Evolutionary conservation across 2,329 filamentous ascomycete genomes (phyloP), one percentile per base, ranked within the genome.

Genomic region (Fusarium sp.): DNA sequence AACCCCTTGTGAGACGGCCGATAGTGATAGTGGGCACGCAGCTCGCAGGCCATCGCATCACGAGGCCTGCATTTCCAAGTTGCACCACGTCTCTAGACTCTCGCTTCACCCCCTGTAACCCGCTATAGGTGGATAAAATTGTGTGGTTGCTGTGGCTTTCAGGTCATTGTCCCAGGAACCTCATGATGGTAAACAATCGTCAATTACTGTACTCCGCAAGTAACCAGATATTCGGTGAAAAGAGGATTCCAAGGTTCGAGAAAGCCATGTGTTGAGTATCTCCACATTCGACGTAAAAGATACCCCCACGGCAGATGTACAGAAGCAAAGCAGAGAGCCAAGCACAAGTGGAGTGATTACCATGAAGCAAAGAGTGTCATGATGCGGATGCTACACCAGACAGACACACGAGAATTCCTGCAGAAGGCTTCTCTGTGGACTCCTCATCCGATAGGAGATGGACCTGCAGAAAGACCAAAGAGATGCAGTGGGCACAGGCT

Each of bases 401-500:
- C 61, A 63, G 47, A 70, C 68, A 71, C 64, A 56, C 56, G 64
- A 66, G 45, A 52, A 69, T 65, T 44, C 29, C 54, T 66, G 47
- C 60, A 55, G 27, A 58, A 32, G 60, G 38, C 38, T 46, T 59
- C 64, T 45, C 47, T 45, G 16, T 60, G 53, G 58, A 66, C 66
- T 68, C 71, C 66, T 67, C 68, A 64, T 62, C 71, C 73, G 71
- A 75, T 64, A 65, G 71, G 63, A 61, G 63, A 69, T 52, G 68
- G 68, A 74, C 73, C 71, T 75, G 73, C 73, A 75, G 73, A 52
- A 52, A 52, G 50, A 52, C 50, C 50, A 52, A 52, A 52, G 50
- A 57, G 52, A 65, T 38, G 60, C 34, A 50, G 65, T 55, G 54
- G 60, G 49, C 70, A 59, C 62, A 70, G 44, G 57, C 59, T 61